phyloP scores from a whole-genome alignment of 2,329 filamentous ascomycete species.

The Ophiostoma tasmaniense region DNA sequence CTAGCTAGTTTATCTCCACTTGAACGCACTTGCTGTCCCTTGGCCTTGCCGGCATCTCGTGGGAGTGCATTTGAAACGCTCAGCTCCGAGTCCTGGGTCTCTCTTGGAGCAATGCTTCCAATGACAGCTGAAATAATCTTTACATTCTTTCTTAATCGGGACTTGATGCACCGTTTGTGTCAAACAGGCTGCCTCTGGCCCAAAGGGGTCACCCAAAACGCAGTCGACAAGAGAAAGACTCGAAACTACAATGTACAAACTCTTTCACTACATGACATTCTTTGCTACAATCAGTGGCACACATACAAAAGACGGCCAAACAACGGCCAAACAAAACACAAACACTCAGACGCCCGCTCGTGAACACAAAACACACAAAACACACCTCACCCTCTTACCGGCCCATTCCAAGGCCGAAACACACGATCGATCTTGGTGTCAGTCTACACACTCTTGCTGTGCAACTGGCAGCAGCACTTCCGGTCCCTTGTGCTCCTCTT shows the following conservation, averaged over 20 bases:
- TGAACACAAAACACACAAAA: slow-evolving; percentile 7
- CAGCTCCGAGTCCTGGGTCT: neutral
- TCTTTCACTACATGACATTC: too few relatives aligned
- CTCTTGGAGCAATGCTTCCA: neutral
- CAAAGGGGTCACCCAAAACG: slow-evolving; percentile 8
- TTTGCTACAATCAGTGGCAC: too few relatives aligned
- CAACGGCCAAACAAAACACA: slow-evolving; percentile 8
- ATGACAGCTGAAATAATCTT: neutral
- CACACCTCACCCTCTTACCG: slow-evolving; percentile 9
- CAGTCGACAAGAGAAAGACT: neutral
- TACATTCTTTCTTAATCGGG: neutral
- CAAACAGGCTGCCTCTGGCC: slow-evolving; percentile 12
- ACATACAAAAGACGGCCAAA: neutral
- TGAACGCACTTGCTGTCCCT: neutral
- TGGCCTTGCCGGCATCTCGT: neutral
- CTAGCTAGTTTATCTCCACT: too few relatives aligned
- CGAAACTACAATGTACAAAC: neutral
- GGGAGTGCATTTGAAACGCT: neutral
- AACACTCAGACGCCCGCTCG: neutral
- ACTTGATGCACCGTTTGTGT: slow-evolving; percentile 19
- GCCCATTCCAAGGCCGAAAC: slow-evolving; percentile 18
- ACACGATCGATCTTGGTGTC: slow-evolving; percentile 16
- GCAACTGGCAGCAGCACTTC: neutral
- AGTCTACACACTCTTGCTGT: slow-evolving; percentile 6
- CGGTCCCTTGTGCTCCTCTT: neutral